phyloP scores from a whole-genome alignment of 306 rosid species.

The Ormosia emarginata region DNA sequence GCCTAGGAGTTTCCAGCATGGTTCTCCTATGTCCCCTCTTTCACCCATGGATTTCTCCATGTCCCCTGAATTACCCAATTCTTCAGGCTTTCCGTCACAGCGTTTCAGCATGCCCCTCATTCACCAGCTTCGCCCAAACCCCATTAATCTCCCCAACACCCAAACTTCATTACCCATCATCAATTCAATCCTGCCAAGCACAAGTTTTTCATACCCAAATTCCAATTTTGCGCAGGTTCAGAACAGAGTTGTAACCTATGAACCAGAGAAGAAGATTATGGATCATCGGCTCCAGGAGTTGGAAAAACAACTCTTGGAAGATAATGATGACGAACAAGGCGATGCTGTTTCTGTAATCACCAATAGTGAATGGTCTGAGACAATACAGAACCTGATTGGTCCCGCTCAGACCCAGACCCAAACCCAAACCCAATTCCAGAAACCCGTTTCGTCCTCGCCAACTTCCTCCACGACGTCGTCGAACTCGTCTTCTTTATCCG shows the following conservation, averaged over 20 bases:
- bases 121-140: constrained; percentile 58
- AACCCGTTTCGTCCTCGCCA: constrained; percentile 64
- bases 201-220: background rate
- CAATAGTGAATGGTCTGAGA: constrained; percentile 70
- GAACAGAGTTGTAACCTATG: constrained; percentile 21
- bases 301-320: constrained; percentile 82
- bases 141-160: constrained; percentile 4
- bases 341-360: constrained; percentile 69
- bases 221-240: constrained; percentile 22
- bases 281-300: constrained; percentile 62
- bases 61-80: background rate
- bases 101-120: constrained; percentile 43
- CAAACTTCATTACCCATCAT: background rate
- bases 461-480: constrained; percentile 61
- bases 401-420: constrained; percentile 15
- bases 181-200: background rate
- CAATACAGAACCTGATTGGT: constrained; percentile 65
- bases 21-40: constrained; percentile 46
- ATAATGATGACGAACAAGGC: constrained; percentile 57
- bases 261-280: constrained; percentile 45
- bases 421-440: constrained; percentile 6
- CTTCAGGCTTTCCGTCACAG: constrained; percentile 20
- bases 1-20: constrained; percentile 46
- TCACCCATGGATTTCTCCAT: constrained; percentile 61
- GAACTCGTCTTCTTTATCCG: constrained; percentile 57